Conservation (phyloP, 2,329 filamentous ascomycete species). For the Aureobasidium sp. region DNA sequence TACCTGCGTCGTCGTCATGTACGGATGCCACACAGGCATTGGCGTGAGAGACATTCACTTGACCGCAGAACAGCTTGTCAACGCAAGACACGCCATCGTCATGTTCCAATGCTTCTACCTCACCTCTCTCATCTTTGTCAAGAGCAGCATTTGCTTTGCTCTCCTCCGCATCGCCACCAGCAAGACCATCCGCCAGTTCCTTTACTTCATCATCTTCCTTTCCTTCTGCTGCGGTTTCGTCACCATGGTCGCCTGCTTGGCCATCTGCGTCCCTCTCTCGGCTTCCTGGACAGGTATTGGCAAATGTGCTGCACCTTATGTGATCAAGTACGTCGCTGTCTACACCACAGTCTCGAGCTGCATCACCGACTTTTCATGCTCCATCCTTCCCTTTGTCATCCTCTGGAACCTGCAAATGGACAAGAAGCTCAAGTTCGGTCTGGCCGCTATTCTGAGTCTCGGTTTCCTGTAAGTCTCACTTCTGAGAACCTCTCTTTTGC, state of each 20-base stretch:
- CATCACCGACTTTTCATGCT: constrained; percentile 32
- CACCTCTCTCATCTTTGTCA: constrained; percentile 38
- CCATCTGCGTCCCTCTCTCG: constrained; percentile 18
- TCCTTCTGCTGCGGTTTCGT: constrained; percentile 19
- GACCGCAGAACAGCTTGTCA: neutral
- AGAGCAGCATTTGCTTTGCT: constrained; percentile 44
- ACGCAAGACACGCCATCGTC: constrained; percentile 35
- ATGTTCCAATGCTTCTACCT: constrained; percentile 46
- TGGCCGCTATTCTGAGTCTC: constrained; percentile 29
- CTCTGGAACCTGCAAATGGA: constrained; percentile 32
- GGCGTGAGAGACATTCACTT: constrained; percentile 15
- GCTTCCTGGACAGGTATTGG: constrained; percentile 16
- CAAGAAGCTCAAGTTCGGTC: constrained; percentile 26
- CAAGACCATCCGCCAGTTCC: constrained; percentile 19
- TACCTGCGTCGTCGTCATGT: constrained; percentile 6
- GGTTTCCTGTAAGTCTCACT: constrained; percentile 24
- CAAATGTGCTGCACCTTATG: constrained; percentile 7
- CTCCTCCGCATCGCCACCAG: constrained; percentile 43
- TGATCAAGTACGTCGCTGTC: constrained; percentile 15
- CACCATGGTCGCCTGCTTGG: constrained; percentile 19
- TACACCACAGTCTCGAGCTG: constrained; percentile 21
- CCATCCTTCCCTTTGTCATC: constrained; percentile 31
- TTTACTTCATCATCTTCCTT: constrained; percentile 18
- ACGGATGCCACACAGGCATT: constrained; percentile 14
- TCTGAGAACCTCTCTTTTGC: too few species aligned